Conservation (phyloP, 345 rosid species). For the Brassica incana region DNA sequence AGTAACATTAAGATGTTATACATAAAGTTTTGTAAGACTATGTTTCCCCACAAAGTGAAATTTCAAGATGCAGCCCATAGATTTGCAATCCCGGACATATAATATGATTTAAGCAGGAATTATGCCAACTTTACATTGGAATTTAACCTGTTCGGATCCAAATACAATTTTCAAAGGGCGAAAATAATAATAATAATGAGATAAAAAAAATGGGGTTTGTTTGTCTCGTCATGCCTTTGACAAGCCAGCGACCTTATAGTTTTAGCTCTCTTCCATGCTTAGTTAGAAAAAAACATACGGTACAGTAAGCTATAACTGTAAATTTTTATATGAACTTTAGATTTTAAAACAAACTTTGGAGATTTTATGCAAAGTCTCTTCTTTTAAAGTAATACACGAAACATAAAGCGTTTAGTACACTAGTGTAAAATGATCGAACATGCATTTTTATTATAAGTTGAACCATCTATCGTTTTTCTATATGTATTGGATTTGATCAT, state of each 20-base stretch:
- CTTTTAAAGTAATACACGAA: too few relatives aligned
- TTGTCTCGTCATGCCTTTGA: conserved; percentile 24
- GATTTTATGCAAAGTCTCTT: background rate
- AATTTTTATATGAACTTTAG: background rate
- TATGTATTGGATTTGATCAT: background rate
- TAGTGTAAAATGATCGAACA: too few relatives aligned
- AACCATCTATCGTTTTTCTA: too few relatives aligned
- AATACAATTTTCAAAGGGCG: background rate
- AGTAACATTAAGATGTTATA: conserved; percentile 9
- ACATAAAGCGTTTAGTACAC: too few relatives aligned
- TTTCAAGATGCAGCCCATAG: conserved; percentile 16
- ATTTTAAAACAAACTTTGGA: background rate
- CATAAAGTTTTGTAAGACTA: background rate
- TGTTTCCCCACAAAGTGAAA: background rate
- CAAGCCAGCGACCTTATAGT: conserved; percentile 3
- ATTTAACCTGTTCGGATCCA: too few relatives aligned
- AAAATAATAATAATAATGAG: background rate
- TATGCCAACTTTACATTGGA: too few relatives aligned
- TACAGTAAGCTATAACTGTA: background rate
- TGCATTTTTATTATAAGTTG: too few relatives aligned
- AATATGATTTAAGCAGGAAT: conserved; percentile 4
- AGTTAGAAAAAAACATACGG: background rate
- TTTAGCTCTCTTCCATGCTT: background rate
- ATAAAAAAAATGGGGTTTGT: background rate
- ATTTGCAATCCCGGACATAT: conserved; percentile 27